A percentile compares a stretch with the other conserved stretches of the same genome.
These are phyloP conservation scores for Cercospora sp. DNA, from an alignment of 2,329 filamentous ascomycete species.

Conservation along the genomic window DNA sequence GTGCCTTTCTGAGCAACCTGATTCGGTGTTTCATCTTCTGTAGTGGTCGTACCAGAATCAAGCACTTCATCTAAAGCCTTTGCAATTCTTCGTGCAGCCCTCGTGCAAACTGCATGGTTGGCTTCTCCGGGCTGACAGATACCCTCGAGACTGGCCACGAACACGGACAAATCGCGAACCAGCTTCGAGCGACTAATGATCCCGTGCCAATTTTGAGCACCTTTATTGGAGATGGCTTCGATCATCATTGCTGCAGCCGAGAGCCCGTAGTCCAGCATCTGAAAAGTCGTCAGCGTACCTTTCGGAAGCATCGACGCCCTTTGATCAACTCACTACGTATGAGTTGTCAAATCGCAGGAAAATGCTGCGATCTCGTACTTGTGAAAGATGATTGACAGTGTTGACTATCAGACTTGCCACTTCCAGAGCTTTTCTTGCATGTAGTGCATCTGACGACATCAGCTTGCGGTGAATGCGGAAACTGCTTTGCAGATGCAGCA, in stretches of 20 bases:
- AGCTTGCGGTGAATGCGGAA: conserved; percentile 20
- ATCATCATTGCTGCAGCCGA: conserved; percentile 23
- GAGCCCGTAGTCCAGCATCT: conserved; percentile 27
- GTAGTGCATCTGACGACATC: conserved; percentile 7
- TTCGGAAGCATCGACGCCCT: not conserved
- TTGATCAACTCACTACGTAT: conserved; percentile 20
- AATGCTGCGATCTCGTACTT: conserved; percentile 18
- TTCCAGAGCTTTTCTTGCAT: conserved; percentile 8
- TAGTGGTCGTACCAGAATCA: conserved; percentile 1
- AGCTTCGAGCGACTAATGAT: conserved; percentile 21
- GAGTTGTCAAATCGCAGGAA: conserved; percentile 23
- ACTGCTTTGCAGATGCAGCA: conserved; percentile 25
- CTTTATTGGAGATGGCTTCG: conserved; percentile 13
- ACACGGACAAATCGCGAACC: conserved; percentile 27
- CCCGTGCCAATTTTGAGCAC: conserved; percentile 5
- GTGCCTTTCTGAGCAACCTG: not conserved
- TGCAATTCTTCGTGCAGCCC: conserved; percentile 25
- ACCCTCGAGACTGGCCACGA: conserved; percentile 26
- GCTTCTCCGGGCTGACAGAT: conserved; percentile 23
- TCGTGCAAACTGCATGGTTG: conserved; percentile 26
- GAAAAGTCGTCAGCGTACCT: not conserved
- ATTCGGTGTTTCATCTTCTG: not conserved
- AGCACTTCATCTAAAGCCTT: conserved; percentile 26
- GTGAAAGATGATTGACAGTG: conserved; percentile 22
- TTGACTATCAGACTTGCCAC: conserved; percentile 19